Base-by-base conservation (phyloP, 495 filamentous ascomycete genomes). In the Bathelium albidoporum region DNA sequence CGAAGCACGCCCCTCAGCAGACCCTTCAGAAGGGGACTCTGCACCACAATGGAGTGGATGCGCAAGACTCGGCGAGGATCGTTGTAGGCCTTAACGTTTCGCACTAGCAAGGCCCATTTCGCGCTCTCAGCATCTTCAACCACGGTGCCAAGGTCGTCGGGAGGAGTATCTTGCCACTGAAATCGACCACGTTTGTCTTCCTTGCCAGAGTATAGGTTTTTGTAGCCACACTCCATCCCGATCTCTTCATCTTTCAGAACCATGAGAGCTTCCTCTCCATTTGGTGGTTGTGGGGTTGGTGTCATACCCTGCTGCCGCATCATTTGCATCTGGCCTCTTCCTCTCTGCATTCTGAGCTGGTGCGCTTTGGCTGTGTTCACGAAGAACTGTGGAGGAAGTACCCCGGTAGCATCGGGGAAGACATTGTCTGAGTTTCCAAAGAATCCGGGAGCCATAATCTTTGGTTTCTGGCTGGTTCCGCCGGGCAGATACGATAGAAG, bases 21-120 rank as follows among this genome's bases (percentile, higher is more conserved):
- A 18, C 75, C 75, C 73, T 86, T 86, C 53, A 89, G 73, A 55
- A 80, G 75, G 3, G 86, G 82, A 66, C 81, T 85, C 74, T 89
- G 86, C 2, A 90, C 71, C 24, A 87, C 75, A 66, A 90, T 85
- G 53, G 81, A 83, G 64, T 85, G 74, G 31, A 87, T 78, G 26
- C 80, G 72, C 24, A 88, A 75, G 55, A 81, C 82, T 73, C 83
- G 84, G n/a, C 81, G 78, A 39, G 82, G 79, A 68, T 85, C 79
- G 62, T 80, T 82, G 74, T 80, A 82, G 32, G 69, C 68, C 63
- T 81, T 83, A 36, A 72, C 70, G 52, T 84, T 79, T 31, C 83
- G 77, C 1, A 83, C 72, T 14, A 86, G 66, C 24, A 86, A 70
- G 2, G 80, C 82, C 65, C 75, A 83, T 64, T 80, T 78, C 32